These are phyloP conservation scores for Raffaelea ambrosiae DNA, from an alignment of 2,329 filamentous ascomycete genomes.

Conservation along the genomic window DNA sequence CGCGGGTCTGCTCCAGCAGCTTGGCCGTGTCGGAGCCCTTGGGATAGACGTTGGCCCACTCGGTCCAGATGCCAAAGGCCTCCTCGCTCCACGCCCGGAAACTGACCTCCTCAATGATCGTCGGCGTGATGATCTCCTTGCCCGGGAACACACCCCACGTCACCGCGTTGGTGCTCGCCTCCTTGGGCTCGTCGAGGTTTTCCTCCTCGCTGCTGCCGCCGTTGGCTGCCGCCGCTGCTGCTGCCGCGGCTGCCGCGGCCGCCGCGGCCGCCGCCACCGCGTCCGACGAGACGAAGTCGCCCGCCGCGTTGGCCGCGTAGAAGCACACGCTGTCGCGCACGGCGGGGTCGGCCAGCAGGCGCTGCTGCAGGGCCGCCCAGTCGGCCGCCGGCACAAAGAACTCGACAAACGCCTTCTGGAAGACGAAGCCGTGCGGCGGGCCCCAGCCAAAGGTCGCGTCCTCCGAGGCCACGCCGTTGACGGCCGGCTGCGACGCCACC, in stretches of 20 bases:
- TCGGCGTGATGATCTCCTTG: slow-evolving; percentile 97
- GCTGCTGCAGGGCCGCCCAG: slow-evolving; percentile 58
- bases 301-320: slow-evolving; percentile 72
- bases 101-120: slow-evolving; percentile 93
- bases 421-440: slow-evolving; percentile 84
- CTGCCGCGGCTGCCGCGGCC: slow-evolving; percentile 9
- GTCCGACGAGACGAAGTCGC: slow-evolving; percentile 71
- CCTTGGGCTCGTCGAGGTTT: slow-evolving; percentile 18
- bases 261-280: slow-evolving; percentile 7
- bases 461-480: slow-evolving; percentile 72
- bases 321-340: slow-evolving; percentile 66
- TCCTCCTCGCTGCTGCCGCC: slow-evolving; percentile 1
- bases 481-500: slow-evolving; percentile 87
- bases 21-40: slow-evolving; percentile 61
- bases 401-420: slow-evolving; percentile 97
- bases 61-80: slow-evolving; percentile 88
- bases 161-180: slow-evolving; percentile 73
- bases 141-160: slow-evolving; percentile 99
- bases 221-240: slow-evolving; percentile 22
- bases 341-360: slow-evolving; percentile 46
- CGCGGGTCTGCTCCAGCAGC: slow-evolving; percentile 58
- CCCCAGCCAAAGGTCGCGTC: slow-evolving; percentile 89
- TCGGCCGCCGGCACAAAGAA: slow-evolving; percentile 75
- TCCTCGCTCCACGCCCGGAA: slow-evolving; percentile 97
- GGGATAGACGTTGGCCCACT: slow-evolving; percentile 89